Base-by-base conservation (phyloP, 192 early-diverging fungal genomes). In the Kappamyces sp. region DNA sequence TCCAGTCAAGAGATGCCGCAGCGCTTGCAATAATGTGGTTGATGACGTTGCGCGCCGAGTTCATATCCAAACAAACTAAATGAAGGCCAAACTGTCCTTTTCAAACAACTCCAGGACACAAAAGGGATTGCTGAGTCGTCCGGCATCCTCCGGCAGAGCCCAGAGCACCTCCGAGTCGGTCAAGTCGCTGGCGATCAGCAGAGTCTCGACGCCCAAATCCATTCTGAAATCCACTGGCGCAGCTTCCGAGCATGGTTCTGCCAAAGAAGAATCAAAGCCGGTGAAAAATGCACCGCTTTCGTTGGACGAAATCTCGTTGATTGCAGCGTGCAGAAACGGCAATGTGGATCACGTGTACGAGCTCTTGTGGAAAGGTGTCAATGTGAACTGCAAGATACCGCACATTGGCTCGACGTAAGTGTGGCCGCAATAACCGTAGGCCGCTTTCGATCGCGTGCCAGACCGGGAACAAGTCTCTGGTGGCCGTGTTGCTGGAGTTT, bases 341-440 rank as follows among this genome's bases (percentile, higher is more conserved):
- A 40, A 72, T 43, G 55, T 72, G 2, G 71, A 72, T 54, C 31
- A 3, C 23, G 66, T 72, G 2, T 72, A 72, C 50, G 34, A 60
- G 9, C 60, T 47, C 35, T 10, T 73, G 32, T 66, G 58, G 60
- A 63, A 63, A 33, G 53, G 58, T 40, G 64, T 61, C 2, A 58
- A 73, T 52, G 49, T 73, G 13, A 73, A 73, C 52, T 62, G 54
- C 43, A 48, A 59, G 42, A 3, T 66, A 10, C 71, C 71, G 6
- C 37, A 51, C 32, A 63, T 65, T 32, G 71, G 71, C 5, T 64
- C 66, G 12, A 61, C 59, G 68, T 70, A 47, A 54, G 53, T 32
- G 9, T 49, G 13, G 13, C 34, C 10, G 32, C 10, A 60, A 39
- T 61, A 23, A 23, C 23, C 23, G 23, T 47, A 49, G 40, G 1